Conservation (phyloP, 1,284 basidiomycete genomes). For the Moesziomyces parantarcticus region DNA sequence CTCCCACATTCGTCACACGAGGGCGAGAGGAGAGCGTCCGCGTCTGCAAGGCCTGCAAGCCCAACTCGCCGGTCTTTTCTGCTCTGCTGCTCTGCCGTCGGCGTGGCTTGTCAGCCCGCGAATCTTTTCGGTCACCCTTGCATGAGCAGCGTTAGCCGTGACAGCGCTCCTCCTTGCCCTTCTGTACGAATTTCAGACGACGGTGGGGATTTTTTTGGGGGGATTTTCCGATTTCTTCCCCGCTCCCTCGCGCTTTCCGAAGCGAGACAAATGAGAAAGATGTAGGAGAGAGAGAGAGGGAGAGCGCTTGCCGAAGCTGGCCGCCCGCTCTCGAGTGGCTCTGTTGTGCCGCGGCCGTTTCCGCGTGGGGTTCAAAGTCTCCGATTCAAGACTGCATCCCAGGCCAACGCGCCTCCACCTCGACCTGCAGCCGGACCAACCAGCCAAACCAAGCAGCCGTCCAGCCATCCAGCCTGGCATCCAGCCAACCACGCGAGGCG, state of each 20-base stretch:
- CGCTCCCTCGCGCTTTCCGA: not conserved
- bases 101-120: too few species aligned
- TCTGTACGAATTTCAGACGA: too few species aligned
- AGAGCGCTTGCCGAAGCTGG: not conserved
- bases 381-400: not conserved
- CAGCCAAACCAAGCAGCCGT: not conserved
- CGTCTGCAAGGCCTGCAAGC: not conserved
- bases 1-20: not conserved
- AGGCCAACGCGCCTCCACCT: not conserved
- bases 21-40: not conserved
- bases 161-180: too few species aligned
- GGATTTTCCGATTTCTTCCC: not conserved
- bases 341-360: not conserved
- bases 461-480: slow-evolving; percentile 3
- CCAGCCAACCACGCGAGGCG: slow-evolving; percentile 3
- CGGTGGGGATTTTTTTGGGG: too few species aligned
- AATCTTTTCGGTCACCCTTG: too few species aligned
- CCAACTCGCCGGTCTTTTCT: too few species aligned
- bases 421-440: not conserved
- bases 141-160: too few species aligned
- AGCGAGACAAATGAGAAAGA: too few species aligned
- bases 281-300: too few species aligned
- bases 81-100: too few species aligned
- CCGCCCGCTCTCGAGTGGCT: too few species aligned
- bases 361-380: not conserved